Evolutionary conservation across 2,329 filamentous ascomycete species (phyloP), one percentile per base, ranked within the genome.

Genomic region (Penicillium oxalicum): DNA sequence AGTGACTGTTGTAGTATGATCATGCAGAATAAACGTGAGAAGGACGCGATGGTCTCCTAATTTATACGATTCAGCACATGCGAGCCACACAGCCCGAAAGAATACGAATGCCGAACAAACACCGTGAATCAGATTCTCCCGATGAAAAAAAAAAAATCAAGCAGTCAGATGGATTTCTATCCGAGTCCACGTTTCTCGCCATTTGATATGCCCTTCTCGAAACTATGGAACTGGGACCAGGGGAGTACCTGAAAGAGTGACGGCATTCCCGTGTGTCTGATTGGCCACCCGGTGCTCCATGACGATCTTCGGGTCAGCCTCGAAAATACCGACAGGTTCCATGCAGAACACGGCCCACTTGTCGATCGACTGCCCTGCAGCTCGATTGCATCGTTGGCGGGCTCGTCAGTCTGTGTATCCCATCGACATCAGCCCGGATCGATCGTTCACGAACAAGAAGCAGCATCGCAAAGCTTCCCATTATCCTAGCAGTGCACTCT

Each of bases 401-500:
- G 9, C 9, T 34, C 47, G 37, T 25, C 29, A 26, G 47, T 18
- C 32, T 38, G 39, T 32, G 45, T 40, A 28, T 1, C 26, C 5
- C 8, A 36, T 24, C 26, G 28, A n/a, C 12, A 12, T 33, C n/a
- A 25, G 4, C 12, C 8, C 4, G 12, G 11, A 5, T 4, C n/a
- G 25, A 18, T 5, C 13, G 4, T 11, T 3, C 29, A 27, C 40
- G 43, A 66, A 65, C 55, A 62, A 58, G 45, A 67, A 67, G 45
- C 55, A 51, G 39, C 6, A 47, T 25, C 4, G 49, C 55, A 36
- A 25, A 38, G 9, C 56, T 65, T 57, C 61, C 65, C 64, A 67
- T 65, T 68, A 61, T 60, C 55, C 26, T 45, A 50, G 12, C 40
- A 48, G 39, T 9, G n/a, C 34, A 13, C 11, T 12, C 12, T 37